Evolutionary conservation across 1,284 basidiomycete genomes (phyloP).

Genomic region (Marasmius sp.): DNA sequence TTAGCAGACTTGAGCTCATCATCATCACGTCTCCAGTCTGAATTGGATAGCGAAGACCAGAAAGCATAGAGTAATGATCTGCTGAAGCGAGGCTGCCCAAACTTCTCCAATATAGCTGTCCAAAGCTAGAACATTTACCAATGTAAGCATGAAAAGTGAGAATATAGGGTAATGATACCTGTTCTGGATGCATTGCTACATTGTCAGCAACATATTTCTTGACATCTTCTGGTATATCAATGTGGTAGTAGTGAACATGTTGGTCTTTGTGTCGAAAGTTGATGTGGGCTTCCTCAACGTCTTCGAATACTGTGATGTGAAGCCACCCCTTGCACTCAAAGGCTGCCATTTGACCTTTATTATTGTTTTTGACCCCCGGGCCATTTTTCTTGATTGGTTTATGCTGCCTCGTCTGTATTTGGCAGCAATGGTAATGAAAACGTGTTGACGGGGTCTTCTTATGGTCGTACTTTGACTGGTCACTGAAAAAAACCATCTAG

Average conservation of each 20-base stretch:
- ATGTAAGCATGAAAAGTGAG: not conserved
- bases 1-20: slow-evolving; percentile 15
- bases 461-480: slow-evolving; percentile 14
- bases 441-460: slow-evolving; percentile 9
- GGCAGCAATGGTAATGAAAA: slow-evolving; percentile 19
- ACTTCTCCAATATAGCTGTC: not conserved
- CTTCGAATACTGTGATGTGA: slow-evolving; percentile 16
- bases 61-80: too few relatives aligned
- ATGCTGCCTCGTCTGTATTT: slow-evolving; percentile 14
- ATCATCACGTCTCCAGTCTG: too few relatives aligned
- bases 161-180: not conserved
- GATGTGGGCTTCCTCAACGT: slow-evolving; percentile 5
- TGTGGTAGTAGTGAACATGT: slow-evolving; percentile 19
- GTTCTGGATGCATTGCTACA: not conserved
- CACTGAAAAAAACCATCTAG: too few relatives aligned
- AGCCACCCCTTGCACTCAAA: slow-evolving; percentile 21
- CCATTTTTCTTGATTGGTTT: slow-evolving; percentile 15
- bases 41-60: too few relatives aligned
- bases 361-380: slow-evolving; percentile 8
- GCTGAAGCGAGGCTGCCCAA: too few relatives aligned
- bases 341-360: slow-evolving; percentile 17
- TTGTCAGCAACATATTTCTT: slow-evolving; percentile 2
- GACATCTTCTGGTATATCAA: slow-evolving; percentile 16
- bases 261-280: slow-evolving; percentile 17
- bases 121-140: not conserved